Percentiles rank a stretch among this genome's conserved stretches.
Conservation (phyloP, 495 filamentous ascomycete genomes). For the Aspergillus heteromorphus region DNA sequence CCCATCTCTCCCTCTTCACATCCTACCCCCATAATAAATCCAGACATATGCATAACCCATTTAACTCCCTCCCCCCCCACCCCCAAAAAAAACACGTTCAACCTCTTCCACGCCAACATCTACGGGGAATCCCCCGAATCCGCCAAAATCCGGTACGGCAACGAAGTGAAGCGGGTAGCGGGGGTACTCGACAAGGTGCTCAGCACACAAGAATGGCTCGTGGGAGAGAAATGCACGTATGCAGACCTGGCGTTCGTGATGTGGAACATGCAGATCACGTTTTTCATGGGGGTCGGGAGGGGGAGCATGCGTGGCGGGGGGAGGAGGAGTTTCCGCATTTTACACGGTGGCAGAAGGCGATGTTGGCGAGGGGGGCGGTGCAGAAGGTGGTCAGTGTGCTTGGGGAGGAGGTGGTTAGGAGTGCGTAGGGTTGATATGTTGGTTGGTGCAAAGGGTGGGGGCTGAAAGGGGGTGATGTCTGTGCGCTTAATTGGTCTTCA, state of each 20-base stretch:
- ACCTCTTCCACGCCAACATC: neutral
- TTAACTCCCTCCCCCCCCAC: neutral
- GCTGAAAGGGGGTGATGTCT: too few species aligned
- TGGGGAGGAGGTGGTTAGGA: neutral
- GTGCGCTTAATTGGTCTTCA: too few species aligned
- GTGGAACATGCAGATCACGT: conserved; percentile 27
- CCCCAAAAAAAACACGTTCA: neutral
- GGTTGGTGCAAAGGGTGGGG: too few species aligned
- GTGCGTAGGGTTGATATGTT: neutral
- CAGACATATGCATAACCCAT: too few species aligned
- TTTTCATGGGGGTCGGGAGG: neutral
- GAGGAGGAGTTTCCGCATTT: neutral
- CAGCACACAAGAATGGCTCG: conserved; percentile 41
- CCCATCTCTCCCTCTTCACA: too few species aligned
- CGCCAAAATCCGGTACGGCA: conserved; percentile 47
- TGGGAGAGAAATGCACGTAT: conserved; percentile 47
- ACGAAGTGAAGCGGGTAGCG: conserved; percentile 49
- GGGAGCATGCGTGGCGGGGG: neutral
- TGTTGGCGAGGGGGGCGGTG: neutral
- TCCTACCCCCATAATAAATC: too few species aligned
- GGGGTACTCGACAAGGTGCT: conserved; percentile 48
- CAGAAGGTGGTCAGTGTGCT: neutral
- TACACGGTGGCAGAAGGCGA: neutral
- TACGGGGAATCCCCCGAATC: conserved; percentile 9
- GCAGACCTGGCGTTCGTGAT: conserved; percentile 50